Conservation (phyloP, 768 basidiomycete genomes). For the Trametes cingulata region DNA sequence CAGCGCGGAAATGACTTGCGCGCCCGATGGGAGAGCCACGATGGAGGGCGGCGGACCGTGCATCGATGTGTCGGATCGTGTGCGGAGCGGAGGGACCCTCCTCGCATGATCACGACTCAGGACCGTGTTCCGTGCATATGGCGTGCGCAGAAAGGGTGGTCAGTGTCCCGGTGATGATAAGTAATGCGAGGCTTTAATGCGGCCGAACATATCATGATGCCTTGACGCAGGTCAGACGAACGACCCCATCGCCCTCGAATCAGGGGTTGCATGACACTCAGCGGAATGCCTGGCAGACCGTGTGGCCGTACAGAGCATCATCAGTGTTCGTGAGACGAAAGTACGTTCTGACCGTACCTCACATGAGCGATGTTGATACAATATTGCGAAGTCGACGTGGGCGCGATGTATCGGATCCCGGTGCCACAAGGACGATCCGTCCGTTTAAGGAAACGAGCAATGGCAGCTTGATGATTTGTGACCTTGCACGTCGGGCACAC, state of each 20-base stretch:
- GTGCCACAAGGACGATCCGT: conserved; percentile 18
- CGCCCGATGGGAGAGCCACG: background rate
- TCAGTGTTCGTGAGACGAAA: background rate
- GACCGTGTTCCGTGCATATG: background rate
- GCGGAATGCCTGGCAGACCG: background rate
- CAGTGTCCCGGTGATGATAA: conserved; percentile 1
- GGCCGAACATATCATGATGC: conserved; percentile 18
- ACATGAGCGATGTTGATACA: background rate
- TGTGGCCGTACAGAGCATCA: background rate
- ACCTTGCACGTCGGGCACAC: background rate
- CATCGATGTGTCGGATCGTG: conserved; percentile 6
- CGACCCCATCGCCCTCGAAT: background rate
- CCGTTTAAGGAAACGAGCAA: conserved; percentile 1
- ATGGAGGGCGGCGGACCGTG: background rate
- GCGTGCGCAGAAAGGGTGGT: background rate
- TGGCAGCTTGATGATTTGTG: conserved; percentile 1
- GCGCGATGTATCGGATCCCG: background rate
- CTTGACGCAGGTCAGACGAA: conserved; percentile 7
- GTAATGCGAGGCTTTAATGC: background rate
- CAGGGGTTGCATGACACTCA: conserved; percentile 7
- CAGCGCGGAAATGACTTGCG: conserved; percentile 5
- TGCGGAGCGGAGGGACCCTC: background rate
- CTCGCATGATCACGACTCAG: background rate
- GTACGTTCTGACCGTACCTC: background rate
- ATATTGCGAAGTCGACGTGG: background rate